These are phyloP conservation scores for Alternaria postmessia DNA, from an alignment of 2,329 filamentous ascomycete species.

Conservation along the genomic window DNA sequence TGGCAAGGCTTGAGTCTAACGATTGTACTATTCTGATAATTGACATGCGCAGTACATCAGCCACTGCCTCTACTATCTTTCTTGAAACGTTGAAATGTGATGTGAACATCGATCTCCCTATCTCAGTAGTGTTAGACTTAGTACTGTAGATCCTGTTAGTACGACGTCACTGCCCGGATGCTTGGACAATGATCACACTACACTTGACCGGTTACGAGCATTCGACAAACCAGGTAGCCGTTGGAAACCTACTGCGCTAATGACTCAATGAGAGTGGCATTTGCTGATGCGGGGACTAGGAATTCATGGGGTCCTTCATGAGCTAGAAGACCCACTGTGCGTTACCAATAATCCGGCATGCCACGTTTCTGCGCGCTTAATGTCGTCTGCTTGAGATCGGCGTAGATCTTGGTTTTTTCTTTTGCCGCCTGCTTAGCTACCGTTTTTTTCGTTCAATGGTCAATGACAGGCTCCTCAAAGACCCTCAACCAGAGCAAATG, in stretches of 20 bases:
- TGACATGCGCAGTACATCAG: background rate
- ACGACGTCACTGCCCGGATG: background rate
- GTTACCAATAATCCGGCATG: slow-evolving; percentile 4
- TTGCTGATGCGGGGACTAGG: background rate
- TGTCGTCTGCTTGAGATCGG: slow-evolving; percentile 1
- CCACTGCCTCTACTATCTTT: background rate
- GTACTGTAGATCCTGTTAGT: background rate
- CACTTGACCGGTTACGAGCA: background rate
- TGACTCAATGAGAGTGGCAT: background rate
- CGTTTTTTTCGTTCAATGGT: background rate
- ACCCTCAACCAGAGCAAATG: background rate
- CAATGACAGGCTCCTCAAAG: background rate
- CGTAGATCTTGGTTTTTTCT: background rate
- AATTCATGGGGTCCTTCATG: background rate
- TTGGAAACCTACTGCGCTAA: background rate
- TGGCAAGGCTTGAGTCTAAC: background rate
- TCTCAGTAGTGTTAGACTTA: background rate
- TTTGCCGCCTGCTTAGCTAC: background rate
- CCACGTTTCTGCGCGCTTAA: slow-evolving; percentile 7
- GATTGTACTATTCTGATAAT: background rate
- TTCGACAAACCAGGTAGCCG: background rate
- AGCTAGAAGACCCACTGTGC: background rate
- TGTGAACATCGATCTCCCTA: background rate
- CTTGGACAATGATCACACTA: background rate
- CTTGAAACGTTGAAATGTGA: background rate